These are phyloP conservation scores for Craterostigma plantagineum DNA, from an alignment of 257 asterid species.

Conservation along the genomic window DNA sequence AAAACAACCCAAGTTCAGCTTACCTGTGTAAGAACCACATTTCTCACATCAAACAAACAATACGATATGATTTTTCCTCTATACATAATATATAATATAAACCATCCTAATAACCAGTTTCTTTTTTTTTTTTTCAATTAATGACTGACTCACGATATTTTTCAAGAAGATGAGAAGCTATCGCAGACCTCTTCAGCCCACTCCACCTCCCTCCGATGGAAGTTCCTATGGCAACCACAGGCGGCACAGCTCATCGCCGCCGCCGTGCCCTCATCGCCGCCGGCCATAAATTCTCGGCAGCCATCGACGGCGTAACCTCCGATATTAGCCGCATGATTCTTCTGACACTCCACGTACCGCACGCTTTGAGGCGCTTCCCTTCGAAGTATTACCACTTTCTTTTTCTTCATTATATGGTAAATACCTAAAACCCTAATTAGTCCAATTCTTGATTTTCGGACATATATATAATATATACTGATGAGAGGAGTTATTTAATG, in stretches of 20 bases:
- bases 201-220: conserved; percentile 37
- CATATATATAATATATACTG: neutral
- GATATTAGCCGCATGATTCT: conserved; percentile 42
- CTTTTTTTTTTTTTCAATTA: too few species aligned
- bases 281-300: conserved; percentile 56
- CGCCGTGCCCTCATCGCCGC: conserved; percentile 30
- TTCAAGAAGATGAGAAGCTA: conserved; percentile 7
- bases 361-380: conserved; percentile 14
- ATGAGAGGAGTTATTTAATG: neutral
- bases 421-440: neutral
- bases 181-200: conserved; percentile 20
- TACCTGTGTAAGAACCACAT: too few species aligned
- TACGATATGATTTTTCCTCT: too few species aligned
- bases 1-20: too few species aligned
- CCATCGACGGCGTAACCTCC: conserved; percentile 57
- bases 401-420: conserved; percentile 23
- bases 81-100: too few species aligned
- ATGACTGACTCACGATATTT: neutral
- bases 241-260: conserved; percentile 44
- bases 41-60: too few species aligned
- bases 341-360: conserved; percentile 42
- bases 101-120: neutral
- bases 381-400: conserved; percentile 22
- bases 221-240: conserved; percentile 52
- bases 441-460: too few species aligned